Base-by-base conservation (phyloP, 345 rosid genomes). In the Linum lewisii region DNA sequence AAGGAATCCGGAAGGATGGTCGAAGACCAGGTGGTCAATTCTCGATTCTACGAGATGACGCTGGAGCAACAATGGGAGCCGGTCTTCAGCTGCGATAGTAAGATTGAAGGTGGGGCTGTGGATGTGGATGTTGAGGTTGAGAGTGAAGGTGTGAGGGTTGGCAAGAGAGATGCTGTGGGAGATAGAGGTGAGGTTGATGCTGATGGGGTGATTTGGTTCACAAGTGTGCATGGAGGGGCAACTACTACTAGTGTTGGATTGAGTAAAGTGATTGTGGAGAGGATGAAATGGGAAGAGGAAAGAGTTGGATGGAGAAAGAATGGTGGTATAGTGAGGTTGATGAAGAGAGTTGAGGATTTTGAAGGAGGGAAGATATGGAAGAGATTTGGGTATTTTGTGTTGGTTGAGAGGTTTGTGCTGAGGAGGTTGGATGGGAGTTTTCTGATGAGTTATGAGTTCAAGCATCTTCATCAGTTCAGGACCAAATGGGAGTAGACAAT, bases 31-130 rank as follows among this genome's bases (percentile, higher is more conserved):
- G 83, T 86, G 88, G 76, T 34, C 76, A 78, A 44, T 55, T 72
- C 97, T 11, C 67, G 73, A 67, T 75, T 82, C 45, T 86, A 86
- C 52, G 68, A 67, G 56, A 83, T 90, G 82, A 71, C 85, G 13
- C 71, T 86, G 2, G 76, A 83, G 63, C 92, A 86, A 62, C 70
- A 77, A 34, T 90, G 95, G 97, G 86, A 83, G 69, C 69, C 83
- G 53, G 76, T 86, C 23, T 76, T 64, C 64, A 67, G 73, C 16
- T 73, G 78, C 3, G 77, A 78, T 25, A 79, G 70, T n/a, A 67
- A 53, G 2, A 29, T 29, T 18, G 68, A 24, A 21, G 38, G 60
- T 6, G 63, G n/a, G 19, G n/a, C 9, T 16, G 57, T 54, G 32
- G 3, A 6, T 54, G 32, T 54, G 16, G 57, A 54, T 22, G 15